Evolutionary conservation across 2,329 filamentous ascomycete species (phyloP).

Genomic region (Xylaria sp.): DNA sequence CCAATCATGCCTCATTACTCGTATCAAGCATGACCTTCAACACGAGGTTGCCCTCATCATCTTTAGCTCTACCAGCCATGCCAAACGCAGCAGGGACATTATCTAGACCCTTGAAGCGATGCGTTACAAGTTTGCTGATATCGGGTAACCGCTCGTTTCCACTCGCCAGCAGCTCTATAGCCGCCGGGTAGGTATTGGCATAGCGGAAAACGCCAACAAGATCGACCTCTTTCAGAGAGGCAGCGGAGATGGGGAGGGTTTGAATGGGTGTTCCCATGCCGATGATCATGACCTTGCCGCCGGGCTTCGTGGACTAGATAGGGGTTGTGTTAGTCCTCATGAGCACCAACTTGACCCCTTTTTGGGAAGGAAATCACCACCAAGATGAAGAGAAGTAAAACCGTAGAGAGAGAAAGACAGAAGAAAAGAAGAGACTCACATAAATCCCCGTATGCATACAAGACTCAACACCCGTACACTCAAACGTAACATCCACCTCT

Average conservation of each 20-base stretch:
- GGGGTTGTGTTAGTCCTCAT: neutral
- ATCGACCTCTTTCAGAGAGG: slow-evolving; percentile 69
- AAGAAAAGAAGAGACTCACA: slow-evolving; percentile 33
- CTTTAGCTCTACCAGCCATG: slow-evolving; percentile 66
- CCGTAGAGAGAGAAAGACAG: slow-evolving; percentile 16
- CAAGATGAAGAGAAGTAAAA: neutral
- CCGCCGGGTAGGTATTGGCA: slow-evolving; percentile 64
- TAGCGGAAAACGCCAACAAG: slow-evolving; percentile 75
- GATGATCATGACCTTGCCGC: slow-evolving; percentile 69
- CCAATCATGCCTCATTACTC: slow-evolving; percentile 21
- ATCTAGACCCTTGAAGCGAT: slow-evolving; percentile 60
- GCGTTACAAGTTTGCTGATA: slow-evolving; percentile 64
- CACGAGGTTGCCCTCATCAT: slow-evolving; percentile 63
- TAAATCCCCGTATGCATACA: slow-evolving; percentile 73
- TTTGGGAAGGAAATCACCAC: no score
- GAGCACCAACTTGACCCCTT: no score
- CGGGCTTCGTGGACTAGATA: slow-evolving; percentile 53
- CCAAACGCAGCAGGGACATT: slow-evolving; percentile 62
- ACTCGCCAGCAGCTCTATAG: slow-evolving; percentile 47
- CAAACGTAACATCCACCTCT: slow-evolving; percentile 64
- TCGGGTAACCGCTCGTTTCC: slow-evolving; percentile 52
- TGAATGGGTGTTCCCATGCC: slow-evolving; percentile 76
- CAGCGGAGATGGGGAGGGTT: slow-evolving; percentile 66
- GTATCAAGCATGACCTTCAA: slow-evolving; percentile 65
- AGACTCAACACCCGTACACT: slow-evolving; percentile 73